Base-by-base conservation (phyloP, 768 basidiomycete species). In the Rhodotorula paludigena region DNA sequence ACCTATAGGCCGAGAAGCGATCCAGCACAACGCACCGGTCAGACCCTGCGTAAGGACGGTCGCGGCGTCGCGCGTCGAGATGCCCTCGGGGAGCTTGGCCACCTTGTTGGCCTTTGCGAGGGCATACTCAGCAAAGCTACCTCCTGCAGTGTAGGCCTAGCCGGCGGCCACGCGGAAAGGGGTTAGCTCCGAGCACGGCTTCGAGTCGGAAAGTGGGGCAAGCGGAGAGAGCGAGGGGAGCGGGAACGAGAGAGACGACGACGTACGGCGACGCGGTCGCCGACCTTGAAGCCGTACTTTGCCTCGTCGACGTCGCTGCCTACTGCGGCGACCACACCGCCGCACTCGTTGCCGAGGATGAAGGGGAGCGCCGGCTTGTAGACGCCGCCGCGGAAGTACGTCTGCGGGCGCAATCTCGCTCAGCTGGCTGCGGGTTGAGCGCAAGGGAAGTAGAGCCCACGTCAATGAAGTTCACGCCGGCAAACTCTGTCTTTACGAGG, bases 401-500 rank as follows among this genome's bases (percentile, higher is more conserved):
- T 89, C 88, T 32, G n/a, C 25, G 4, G 53, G 39, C 10, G 33
- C 28, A 32, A 4, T 10, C 30, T 15, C 5, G 30, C 12, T 32
- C 32, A 12, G 10, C 8, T 51, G 42, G 7, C 30, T 36, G 28
- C 42, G 57, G 33, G 42, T 35, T 28, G 57, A 41, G 52, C n/a
- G 23, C 25, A 21, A 42, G 20, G n/a, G 48, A 52, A 36, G 39
- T 9, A 16, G 30, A 23, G n/a, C 60, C 30, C n/a, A 71, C 63
- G 73, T 80, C 78, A 66, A 80, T 90, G 77, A 89, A 96, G 80
- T 96, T 96, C 74, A 94, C 83, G 12, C 89, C 90, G 15, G 82
- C 80, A 73, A 86, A 91, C 72, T 89, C 85, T 32, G 86, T 81
- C 76, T 82, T 83, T 57, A 85, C 74, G 33, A 84, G 79, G 61